Conservation (phyloP, 148 eudicot genomes). For the Beta vulgaris region DNA sequence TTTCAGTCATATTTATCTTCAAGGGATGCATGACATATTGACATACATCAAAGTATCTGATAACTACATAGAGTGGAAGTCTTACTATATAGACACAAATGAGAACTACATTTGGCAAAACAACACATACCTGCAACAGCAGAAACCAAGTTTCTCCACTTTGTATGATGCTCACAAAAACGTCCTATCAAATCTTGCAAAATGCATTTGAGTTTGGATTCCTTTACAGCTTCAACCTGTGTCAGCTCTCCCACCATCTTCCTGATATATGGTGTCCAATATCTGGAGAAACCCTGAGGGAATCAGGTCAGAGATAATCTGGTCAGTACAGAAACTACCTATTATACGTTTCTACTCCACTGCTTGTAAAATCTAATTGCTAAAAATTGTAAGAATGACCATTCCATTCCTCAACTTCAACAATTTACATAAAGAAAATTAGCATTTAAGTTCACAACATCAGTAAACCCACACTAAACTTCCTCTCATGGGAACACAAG, state of each 20-base stretch:
- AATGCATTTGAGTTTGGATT: slow-evolving; percentile 75
- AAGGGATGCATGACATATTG: background rate
- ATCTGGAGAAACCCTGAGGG: slow-evolving; percentile 77
- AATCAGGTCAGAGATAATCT: background rate
- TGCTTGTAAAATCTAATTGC: background rate
- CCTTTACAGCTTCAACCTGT: slow-evolving; percentile 81
- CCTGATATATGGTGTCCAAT: slow-evolving; percentile 84
- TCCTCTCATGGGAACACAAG: background rate
- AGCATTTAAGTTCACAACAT: background rate
- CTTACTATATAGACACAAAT: background rate
- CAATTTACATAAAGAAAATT: background rate
- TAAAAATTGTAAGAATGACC: background rate
- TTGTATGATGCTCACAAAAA: slow-evolving; percentile 82
- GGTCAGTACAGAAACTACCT: background rate
- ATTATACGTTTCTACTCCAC: background rate
- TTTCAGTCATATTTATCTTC: slow-evolving; percentile 4
- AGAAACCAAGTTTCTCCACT: slow-evolving; percentile 80
- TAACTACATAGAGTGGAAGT: background rate
- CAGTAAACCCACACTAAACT: background rate
- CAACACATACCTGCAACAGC: slow-evolving; percentile 66
- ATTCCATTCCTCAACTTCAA: background rate
- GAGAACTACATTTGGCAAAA: slow-evolving; percentile 9
- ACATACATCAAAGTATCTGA: background rate
- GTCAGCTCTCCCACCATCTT: slow-evolving; percentile 62
- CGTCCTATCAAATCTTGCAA: slow-evolving; percentile 71